Evolutionary conservation across 306 rosid genomes (phyloP), one percentile per base, ranked within the genome.

Genomic region (Ammopiptanthus mongolicus): DNA sequence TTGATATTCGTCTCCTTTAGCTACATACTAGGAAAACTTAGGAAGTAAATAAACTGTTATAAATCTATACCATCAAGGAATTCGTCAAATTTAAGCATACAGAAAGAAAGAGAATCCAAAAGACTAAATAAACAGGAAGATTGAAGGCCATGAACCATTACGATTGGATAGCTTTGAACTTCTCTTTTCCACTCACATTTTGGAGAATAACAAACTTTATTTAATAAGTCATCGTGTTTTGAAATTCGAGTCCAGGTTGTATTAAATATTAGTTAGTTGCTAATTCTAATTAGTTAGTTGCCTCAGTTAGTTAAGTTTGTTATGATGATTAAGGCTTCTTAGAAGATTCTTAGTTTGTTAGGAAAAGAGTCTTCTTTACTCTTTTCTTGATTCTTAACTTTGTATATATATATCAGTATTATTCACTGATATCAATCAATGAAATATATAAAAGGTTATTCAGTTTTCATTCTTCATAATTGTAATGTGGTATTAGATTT

Each of bases 1-100:
- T 3, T 75, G 86, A 81, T 90, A 95, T 42, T 86, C 96, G 61
- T 87, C 93, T 74, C 92, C 96, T 81, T 82, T 79, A 50, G 79
- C 96, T 88, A 79, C 51, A 80, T 63, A 39, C 57, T 6, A 19
- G 21, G 55, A 68, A 79, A 82, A 34, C 31, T 8, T 33, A 65
- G 42, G 4, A 29, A 67, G 63, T 74, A 65, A 59, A 50, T 19
- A 5, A 65, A 53, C 39, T 42, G 37, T n/a, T 56, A 63, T 15
- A 66, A 60, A 53, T 44, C 17, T 11, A 58, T 46, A 69, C 34
- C 71, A 62, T 12, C 74, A 80, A 48, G 3, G 23, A 56, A 76
- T 65, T 50, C 25, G 61, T 52, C 60, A 52, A 59, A 67, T n/a
- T 59, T 61, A 76, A 46, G 51, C 82, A 71, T 41, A 31, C 8